Conservation (phyloP, 768 basidiomycete species). For the Leucocoprinus sp. region DNA sequence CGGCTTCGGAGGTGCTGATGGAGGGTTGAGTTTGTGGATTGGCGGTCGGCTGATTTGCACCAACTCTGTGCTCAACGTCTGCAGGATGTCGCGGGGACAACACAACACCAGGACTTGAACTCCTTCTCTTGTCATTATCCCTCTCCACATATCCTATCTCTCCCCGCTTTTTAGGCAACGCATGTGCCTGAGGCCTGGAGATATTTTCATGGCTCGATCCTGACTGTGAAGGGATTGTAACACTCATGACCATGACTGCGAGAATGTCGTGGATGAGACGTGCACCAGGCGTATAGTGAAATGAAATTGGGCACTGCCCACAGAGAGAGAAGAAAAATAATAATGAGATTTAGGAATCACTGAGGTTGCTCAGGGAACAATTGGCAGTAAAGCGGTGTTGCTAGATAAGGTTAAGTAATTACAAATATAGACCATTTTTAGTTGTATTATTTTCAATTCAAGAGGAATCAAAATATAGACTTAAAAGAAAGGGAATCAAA, state of each 20-base stretch:
- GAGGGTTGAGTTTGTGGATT: background rate
- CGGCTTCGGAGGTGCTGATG: background rate
- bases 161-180: conserved; percentile 55
- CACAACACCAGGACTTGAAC: conserved; percentile 14
- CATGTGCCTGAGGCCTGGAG: conserved; percentile 44
- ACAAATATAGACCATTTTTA: too few relatives aligned
- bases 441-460: too few relatives aligned
- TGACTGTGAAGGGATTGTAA: background rate
- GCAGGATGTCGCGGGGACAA: conserved; percentile 46
- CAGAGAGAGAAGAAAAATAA: background rate
- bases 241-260: background rate
- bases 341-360: background rate
- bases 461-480: too few relatives aligned
- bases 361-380: background rate
- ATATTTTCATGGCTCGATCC: conserved; percentile 16
- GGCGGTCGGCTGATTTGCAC: background rate
- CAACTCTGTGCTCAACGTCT: conserved; percentile 18
- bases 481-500: too few relatives aligned
- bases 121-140: conserved; percentile 16
- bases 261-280: conserved; percentile 1
- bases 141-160: conserved; percentile 56
- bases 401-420: too few relatives aligned
- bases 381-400: too few relatives aligned
- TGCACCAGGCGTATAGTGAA: conserved; percentile 7
- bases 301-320: conserved; percentile 5